Evolutionary conservation across 2,329 filamentous ascomycete species (phyloP).

Genomic region (Claviceps monticola): DNA sequence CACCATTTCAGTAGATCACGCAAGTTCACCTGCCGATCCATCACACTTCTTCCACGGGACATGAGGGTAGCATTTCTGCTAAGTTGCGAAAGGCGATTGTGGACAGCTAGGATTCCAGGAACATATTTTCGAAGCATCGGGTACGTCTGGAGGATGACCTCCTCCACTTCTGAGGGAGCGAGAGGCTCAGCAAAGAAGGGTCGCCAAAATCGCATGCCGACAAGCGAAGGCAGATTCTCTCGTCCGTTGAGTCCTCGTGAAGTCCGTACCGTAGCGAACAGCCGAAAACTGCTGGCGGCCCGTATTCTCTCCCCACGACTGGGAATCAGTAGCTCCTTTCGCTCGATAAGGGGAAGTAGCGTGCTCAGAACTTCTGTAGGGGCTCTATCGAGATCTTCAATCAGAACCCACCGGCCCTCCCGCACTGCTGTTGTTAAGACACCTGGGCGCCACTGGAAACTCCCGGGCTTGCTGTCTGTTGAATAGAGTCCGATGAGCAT

Average conservation of each 20-base stretch:
- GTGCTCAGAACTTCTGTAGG: constrained; percentile 92
- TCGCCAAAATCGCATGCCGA: constrained; percentile 81
- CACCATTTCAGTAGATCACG: constrained; percentile 90
- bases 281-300: constrained; percentile 72
- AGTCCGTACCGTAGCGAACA: constrained; percentile 84
- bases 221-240: constrained; percentile 56
- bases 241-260: constrained; percentile 52
- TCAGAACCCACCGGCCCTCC: constrained; percentile 91
- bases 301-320: constrained; percentile 75
- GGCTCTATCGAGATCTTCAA: constrained; percentile 91
- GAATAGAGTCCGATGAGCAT: constrained; percentile 91
- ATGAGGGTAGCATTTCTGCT: constrained; percentile 28
- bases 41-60: constrained; percentile 26
- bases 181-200: constrained; percentile 56
- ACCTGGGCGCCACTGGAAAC: constrained; percentile 84
- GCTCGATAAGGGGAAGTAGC: constrained; percentile 81
- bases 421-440: constrained; percentile 86
- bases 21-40: constrained; percentile 46
- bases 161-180: constrained; percentile 53
- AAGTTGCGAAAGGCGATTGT: constrained; percentile 36
- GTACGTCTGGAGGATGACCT: constrained; percentile 58
- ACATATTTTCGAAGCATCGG: constrained; percentile 53
- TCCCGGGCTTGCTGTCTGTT: constrained; percentile 72
- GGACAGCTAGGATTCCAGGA: constrained; percentile 45
- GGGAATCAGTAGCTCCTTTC: constrained; percentile 79